A percentile compares a stretch with the other conserved stretches of the same genome.
Evolutionary conservation across 2,329 filamentous ascomycete species (phyloP).

Genomic region (Fusarium oxysporum): DNA sequence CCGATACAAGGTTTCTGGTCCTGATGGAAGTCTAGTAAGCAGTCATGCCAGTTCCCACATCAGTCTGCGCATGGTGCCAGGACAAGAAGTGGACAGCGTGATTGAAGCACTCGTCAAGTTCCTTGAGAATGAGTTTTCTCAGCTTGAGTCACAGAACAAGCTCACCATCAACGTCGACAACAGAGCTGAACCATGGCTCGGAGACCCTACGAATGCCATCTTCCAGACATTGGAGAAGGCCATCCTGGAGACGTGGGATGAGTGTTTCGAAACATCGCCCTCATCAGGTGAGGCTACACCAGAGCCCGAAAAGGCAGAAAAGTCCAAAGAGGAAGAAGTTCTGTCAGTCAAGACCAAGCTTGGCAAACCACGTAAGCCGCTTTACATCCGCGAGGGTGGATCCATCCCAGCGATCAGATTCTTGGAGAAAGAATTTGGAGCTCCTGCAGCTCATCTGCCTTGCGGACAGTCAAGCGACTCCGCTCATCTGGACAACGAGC

Average conservation of each 20-base stretch:
- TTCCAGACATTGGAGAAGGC: constrained; percentile 90
- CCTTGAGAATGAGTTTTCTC: constrained; percentile 76
- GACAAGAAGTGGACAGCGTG: constrained; percentile 87
- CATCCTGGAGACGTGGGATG: constrained; percentile 85
- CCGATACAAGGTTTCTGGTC: constrained; percentile 90
- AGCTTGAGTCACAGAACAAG: constrained; percentile 82
- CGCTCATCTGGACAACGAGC: constrained; percentile 94
- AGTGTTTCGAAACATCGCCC: constrained; percentile 54
- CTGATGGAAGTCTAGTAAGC: constrained; percentile 91
- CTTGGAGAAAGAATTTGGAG: constrained; percentile 91
- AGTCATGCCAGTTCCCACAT: constrained; percentile 88
- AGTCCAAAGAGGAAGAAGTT: constrained; percentile 31
- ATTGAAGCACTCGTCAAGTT: constrained; percentile 74
- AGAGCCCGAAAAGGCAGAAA: constrained; percentile 24
- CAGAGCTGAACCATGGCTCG: constrained; percentile 95
- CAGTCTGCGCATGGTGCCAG: constrained; percentile 91
- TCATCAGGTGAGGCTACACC: constrained; percentile 27
- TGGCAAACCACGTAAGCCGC: constrained; percentile 68
- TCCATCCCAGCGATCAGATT: constrained; percentile 96
- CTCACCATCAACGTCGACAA: constrained; percentile 89
- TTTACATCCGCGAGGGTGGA: constrained; percentile 96
- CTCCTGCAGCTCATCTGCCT: constrained; percentile 90
- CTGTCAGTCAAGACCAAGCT: constrained; percentile 30
- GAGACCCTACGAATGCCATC: constrained; percentile 89
- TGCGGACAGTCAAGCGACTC: constrained; percentile 95